Percentiles rank a stretch among this genome's conserved stretches.
These are phyloP conservation scores for Colletotrichum horii DNA, from an alignment of 2,329 filamentous ascomycete species.

Conservation along the genomic window DNA sequence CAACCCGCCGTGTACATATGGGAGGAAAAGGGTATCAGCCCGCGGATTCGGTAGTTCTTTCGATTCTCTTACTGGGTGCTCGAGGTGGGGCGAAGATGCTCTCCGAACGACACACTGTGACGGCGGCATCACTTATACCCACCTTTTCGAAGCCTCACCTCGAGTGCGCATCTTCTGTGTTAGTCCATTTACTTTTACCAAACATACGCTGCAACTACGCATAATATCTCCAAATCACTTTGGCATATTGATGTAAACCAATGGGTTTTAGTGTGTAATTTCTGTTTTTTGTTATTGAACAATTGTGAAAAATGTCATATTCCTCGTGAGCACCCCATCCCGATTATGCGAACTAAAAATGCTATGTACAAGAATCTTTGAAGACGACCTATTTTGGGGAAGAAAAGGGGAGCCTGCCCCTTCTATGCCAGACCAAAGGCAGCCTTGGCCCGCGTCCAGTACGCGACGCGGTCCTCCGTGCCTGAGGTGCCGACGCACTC, in stretches of 20 bases:
- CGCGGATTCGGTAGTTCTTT: not conserved
- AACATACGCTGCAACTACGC: not conserved
- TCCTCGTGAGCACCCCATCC: not conserved
- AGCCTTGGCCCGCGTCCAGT: conserved; percentile 51
- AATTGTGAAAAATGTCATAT: not conserved
- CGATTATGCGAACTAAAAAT: not conserved
- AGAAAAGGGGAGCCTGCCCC: not conserved
- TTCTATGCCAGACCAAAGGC: conserved; percentile 40
- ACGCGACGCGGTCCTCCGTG: conserved; percentile 38
- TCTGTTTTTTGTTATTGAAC: no score
- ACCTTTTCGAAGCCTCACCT: not conserved
- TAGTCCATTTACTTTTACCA: not conserved
- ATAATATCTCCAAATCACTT: not conserved
- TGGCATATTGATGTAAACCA: fast-evolving
- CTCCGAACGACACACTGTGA: not conserved
- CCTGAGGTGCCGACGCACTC: conserved; percentile 46
- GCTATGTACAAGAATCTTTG: not conserved
- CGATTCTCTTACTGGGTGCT: not conserved
- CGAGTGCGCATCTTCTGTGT: not conserved
- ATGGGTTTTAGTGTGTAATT: not conserved
- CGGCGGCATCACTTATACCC: not conserved
- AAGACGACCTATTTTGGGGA: not conserved
- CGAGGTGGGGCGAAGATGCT: not conserved
- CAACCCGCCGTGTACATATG: not conserved
- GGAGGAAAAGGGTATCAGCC: not conserved